Base-by-base conservation (phyloP, 306 rosid genomes). In the Rubus parviflorus region DNA sequence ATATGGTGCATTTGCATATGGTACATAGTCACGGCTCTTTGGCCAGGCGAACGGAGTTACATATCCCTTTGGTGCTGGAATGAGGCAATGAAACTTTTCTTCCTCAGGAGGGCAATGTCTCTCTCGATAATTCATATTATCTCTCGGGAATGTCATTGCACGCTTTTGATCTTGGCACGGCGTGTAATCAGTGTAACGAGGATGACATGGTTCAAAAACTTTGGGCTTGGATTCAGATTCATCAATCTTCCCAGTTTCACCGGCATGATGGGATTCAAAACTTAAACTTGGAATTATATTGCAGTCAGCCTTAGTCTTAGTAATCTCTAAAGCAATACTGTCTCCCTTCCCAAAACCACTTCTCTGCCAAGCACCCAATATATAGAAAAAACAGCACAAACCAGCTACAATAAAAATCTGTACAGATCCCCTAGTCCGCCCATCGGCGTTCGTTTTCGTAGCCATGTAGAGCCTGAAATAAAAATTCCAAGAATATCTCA, bases 41-140 rank as follows among this genome's bases (percentile, higher is more conserved):
- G 97, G 98, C 98, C 97, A 95, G 49, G 97, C 88, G 80, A 95
- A 95, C 16, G 98, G 98, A 47, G 97, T 95, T 42, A 95, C 98
- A 83, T 95, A 95, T 25, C 98, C 97, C 71, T 89, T 87, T 6
- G 97, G 98, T 63, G 97, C 97, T 12, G 98, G 98, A 72, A 95
- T 88, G 68, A 95, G 75, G 91, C 98, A 95, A 71, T 85, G 97
- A 12, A 95, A 76, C 93, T 95, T 95, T 74, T 92, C 86, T 81
- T 87, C 93, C 85, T 89, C 87, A 0, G 83, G 87, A 14, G 97
- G 97, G 48, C 97, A 95, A 79, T 95, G 98, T 81, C 97, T 87
- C 88, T 92, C 98, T 20, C 98, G 82, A 73, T 95, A 95, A 58
- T 70, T 87, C 98, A 95, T 95, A 80, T 86, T 80, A 6, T 88